phyloP scores from a whole-genome alignment of 257 asterid species.

The Primulina huaijiensis region DNA sequence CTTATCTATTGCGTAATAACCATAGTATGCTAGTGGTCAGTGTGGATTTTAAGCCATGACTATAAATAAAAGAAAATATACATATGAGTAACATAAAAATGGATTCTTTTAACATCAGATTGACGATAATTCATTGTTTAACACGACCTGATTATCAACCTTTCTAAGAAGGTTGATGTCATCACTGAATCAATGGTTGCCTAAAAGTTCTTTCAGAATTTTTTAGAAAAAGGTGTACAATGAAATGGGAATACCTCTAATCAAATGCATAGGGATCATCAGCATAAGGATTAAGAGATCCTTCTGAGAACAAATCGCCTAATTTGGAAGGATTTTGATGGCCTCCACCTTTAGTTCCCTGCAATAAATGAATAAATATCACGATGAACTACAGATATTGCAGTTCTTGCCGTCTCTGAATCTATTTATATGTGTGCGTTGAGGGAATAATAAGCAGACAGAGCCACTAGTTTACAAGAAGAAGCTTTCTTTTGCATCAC shows the following conservation, averaged over 20 bases:
- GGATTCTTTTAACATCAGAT: not conserved
- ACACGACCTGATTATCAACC: not conserved
- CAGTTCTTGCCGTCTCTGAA: not conserved
- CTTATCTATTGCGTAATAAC: not conserved
- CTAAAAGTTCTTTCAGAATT: not conserved
- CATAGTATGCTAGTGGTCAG: not conserved
- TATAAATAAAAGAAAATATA: not conserved
- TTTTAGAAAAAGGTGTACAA: not conserved
- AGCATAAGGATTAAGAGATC: slow-evolving; percentile 89
- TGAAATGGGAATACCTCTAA: slow-evolving; percentile 57
- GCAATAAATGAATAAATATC: slow-evolving; percentile 32
- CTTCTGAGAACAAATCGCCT: slow-evolving; percentile 92
- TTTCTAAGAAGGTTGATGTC: too few relatives aligned
- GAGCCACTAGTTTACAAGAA: not conserved
- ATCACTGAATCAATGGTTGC: not conserved
- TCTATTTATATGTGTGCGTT: not conserved
- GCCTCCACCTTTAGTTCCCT: slow-evolving; percentile 52
- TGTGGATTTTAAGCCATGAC: not conserved
- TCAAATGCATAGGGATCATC: slow-evolving; percentile 97
- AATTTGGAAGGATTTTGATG: slow-evolving; percentile 64
- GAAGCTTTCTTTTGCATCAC: too few relatives aligned
- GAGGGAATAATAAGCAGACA: slow-evolving; percentile 3
- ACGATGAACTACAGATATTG: slow-evolving; percentile 21
- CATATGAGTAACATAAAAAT: not conserved
- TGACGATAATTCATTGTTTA: not conserved